Evolutionary conservation across 164 flowering plant species (phyloP), one percentile per base, ranked within the genome.

Genomic region (Nymphaea colorata): DNA sequence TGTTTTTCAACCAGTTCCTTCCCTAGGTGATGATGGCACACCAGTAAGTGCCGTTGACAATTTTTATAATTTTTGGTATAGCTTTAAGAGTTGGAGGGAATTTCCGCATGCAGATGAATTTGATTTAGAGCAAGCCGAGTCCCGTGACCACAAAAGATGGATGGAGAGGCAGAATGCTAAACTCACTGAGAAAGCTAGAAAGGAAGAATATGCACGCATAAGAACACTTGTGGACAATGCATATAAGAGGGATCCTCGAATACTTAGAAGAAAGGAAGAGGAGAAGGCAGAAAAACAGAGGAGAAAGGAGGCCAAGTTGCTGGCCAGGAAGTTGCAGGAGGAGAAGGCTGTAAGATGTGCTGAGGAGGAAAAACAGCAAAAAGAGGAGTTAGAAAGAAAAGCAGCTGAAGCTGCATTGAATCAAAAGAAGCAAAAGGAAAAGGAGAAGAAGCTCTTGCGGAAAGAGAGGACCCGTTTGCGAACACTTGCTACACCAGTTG

Each of bases 81-180:
- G 71, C 74, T 90, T 90, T 68, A 93, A 84, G 71, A 93, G 97
- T 75, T 93, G 98, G 98, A 85, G 98, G 69, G 97, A 90, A 77
- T 93, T 89, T 60, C 96, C 98, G 2, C 97, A 93, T 75, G 87
- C 80, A 11, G 98, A 93, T 74, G 98, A 88, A 73, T 85, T 80
- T 81, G 98, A 93, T 71, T 78, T 89, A 67, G 97, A 90, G 81
- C 94, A 93, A 78, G 92, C 97, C 4, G 98, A 93, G 70, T 85
- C 98, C 72, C 93, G 98, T 70, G 98, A 93, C 69, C 94, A 93
- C 69, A 89, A 78, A 76, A 85, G 98, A 72, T 93, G 97, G 97
- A 90, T 93, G 97, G 98, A 93, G 76, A 85, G 96, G 75, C 97
- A 93, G 79, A 93, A 93, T 77, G 87, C 92, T 6, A 93, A 93